A percentile compares a stretch with the other conserved stretches of the same genome.
phyloP scores from a whole-genome alignment of 2,329 filamentous ascomycete genomes.

The Chaetomiaceae sp. region DNA sequence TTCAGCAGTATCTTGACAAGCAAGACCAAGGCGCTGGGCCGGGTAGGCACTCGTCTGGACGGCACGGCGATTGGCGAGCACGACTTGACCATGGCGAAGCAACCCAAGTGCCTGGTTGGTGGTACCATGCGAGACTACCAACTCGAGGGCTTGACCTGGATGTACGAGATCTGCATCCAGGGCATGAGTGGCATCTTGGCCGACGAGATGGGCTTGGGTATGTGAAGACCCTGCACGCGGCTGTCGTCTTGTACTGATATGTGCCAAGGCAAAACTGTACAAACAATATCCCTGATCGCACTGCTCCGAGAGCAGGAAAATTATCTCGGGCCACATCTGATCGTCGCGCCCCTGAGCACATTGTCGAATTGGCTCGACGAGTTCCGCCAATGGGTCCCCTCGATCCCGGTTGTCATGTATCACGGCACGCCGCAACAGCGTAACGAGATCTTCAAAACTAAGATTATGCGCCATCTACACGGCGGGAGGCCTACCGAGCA shows the following conservation, averaged over 20 bases:
- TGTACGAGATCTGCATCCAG: constrained; percentile 76
- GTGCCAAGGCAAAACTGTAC: constrained; percentile 75
- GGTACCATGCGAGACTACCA: constrained; percentile 94
- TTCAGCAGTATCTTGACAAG: constrained; percentile 61
- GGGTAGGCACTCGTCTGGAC: constrained; percentile 57
- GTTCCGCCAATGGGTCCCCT: constrained; percentile 84
- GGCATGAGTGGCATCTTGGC: constrained; percentile 88
- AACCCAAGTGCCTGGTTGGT: constrained; percentile 78
- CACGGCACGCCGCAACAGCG: constrained; percentile 79
- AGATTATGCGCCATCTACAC: constrained; percentile 65
- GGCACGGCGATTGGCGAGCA: constrained; percentile 58
- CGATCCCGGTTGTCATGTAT: constrained; percentile 84
- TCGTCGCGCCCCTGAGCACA: constrained; percentile 86
- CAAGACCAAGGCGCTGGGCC: constrained; percentile 59
- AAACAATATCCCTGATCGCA: constrained; percentile 83
- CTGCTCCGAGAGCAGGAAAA: constrained; percentile 81
- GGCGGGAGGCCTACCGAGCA: constrained; percentile 54
- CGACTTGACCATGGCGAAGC: constrained; percentile 73
- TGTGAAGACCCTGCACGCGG: too few relatives aligned
- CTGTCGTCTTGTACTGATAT: constrained; percentile 10
- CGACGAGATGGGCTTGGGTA: constrained; percentile 85
- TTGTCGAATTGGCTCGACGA: constrained; percentile 95
- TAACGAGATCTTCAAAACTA: constrained; percentile 67
- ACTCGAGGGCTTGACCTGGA: constrained; percentile 90
- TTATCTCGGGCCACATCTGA: constrained; percentile 80